These are phyloP conservation scores for Dendrothele bispora DNA, from an alignment of 768 basidiomycete genomes.

Conservation along the genomic window DNA sequence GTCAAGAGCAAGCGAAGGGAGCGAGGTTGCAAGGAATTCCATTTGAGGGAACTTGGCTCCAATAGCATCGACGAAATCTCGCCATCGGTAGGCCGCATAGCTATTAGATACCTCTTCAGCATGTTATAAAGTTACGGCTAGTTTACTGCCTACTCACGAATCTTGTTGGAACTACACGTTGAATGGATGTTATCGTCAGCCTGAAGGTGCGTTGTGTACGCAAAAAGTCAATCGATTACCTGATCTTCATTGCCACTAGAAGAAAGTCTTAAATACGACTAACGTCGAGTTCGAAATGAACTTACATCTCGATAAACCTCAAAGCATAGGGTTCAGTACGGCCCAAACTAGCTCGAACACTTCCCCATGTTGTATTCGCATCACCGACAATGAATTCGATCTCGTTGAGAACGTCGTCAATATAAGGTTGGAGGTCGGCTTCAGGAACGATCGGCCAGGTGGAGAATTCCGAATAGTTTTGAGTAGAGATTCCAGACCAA, in stretches of 20 bases:
- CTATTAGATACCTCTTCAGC: constrained; percentile 37
- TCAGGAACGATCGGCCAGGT: constrained; percentile 36
- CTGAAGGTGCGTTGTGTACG: neutral
- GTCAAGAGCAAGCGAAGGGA: constrained; percentile 38
- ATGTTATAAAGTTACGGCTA: neutral
- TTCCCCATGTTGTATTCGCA: constrained; percentile 36
- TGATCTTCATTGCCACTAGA: constrained; percentile 32
- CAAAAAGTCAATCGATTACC: constrained; percentile 11
- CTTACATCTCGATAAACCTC: constrained; percentile 49
- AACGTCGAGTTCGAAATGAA: neutral
- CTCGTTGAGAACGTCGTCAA: constrained; percentile 36
- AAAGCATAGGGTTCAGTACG: constrained; percentile 51
- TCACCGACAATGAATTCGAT: constrained; percentile 59
- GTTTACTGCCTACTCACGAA: constrained; percentile 17
- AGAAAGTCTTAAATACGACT: neutral
- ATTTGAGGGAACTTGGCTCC: constrained; percentile 23
- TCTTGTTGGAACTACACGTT: constrained; percentile 24
- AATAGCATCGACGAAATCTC: constrained; percentile 19
- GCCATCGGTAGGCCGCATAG: constrained; percentile 37
- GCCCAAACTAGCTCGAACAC: constrained; percentile 51
- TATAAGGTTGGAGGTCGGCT: constrained; percentile 30
- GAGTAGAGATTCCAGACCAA: constrained; percentile 25
- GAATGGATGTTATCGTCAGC: neutral
- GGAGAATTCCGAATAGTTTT: constrained; percentile 36
- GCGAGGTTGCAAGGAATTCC: constrained; percentile 51